phyloP scores from a whole-genome alignment of 208 protist genomes.

The Wallacemonas sp. region DNA sequence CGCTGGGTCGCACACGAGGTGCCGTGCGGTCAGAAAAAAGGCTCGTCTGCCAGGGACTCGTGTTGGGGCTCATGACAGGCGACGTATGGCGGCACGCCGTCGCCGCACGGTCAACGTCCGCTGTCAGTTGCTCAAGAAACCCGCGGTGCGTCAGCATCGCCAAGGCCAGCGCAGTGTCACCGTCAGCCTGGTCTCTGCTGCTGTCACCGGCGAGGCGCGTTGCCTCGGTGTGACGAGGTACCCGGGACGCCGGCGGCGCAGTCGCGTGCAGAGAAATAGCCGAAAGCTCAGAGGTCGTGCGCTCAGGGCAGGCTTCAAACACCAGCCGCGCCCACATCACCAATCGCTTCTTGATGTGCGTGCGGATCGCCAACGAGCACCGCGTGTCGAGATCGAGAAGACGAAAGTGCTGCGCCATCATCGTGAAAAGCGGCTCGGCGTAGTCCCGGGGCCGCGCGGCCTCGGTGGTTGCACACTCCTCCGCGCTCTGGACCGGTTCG shows the following conservation, averaged over 20 bases:
- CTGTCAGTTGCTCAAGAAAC: constrained; percentile 3
- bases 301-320: neutral
- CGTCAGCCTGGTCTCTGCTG: too few species aligned
- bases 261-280: too few species aligned
- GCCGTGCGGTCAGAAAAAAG: too few species aligned
- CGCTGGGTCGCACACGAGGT: too few species aligned
- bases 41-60: neutral
- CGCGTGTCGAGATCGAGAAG: constrained; percentile 6
- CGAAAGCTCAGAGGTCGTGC: too few species aligned
- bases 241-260: too few species aligned
- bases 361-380: neutral
- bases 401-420: neutral
- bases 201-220: too few species aligned
- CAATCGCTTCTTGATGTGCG: constrained; percentile 1
- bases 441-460: neutral
- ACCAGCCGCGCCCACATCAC: neutral
- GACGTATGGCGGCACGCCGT: neutral
- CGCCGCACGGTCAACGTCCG: neutral
- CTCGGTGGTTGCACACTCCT: neutral
- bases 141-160: constrained; percentile 4
- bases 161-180: neutral
- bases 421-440: neutral
- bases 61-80: neutral
- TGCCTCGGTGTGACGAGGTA: too few species aligned
- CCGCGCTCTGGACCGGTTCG: neutral